Conservation (phyloP, 2,329 filamentous ascomycete genomes). For the Cordyceps militaris region DNA sequence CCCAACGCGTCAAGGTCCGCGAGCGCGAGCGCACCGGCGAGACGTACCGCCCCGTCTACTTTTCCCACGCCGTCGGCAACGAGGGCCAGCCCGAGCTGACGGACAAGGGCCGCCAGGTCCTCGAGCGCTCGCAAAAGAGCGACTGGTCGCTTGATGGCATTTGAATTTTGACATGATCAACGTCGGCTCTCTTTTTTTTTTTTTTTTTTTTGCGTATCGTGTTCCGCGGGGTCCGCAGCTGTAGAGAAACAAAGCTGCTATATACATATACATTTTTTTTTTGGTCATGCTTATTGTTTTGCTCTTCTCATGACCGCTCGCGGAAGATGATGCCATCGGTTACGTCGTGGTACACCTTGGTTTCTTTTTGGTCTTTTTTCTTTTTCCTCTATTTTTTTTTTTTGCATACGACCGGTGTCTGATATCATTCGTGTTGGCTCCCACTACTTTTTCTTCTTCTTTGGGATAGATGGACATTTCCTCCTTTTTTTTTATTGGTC, state of each 20-base stretch:
- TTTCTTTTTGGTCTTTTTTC: neutral
- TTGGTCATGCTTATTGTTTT: neutral
- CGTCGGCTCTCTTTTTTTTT: neutral
- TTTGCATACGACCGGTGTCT: conserved; percentile 10
- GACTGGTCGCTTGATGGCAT: conserved; percentile 46
- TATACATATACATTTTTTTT: neutral
- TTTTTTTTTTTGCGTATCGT: neutral
- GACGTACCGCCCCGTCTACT: conserved; percentile 83
- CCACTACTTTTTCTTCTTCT: neutral
- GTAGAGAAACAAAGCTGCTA: neutral
- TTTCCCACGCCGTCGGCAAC: conserved; percentile 54
- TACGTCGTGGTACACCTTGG: too few relatives aligned
- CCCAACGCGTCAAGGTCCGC: conserved; percentile 76
- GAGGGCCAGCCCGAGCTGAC: conserved; percentile 49
- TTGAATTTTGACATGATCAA: neutral
- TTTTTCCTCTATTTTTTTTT: neutral
- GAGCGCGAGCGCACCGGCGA: conserved; percentile 64
- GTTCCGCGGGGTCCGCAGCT: neutral
- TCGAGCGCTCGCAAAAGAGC: conserved; percentile 45
- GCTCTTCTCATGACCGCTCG: neutral
- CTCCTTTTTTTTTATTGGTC: neutral
- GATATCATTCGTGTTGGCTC: conserved; percentile 6
- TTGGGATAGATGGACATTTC: conserved; percentile 12
- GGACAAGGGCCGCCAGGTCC: conserved; percentile 43
- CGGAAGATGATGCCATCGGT: neutral